A percentile compares a stretch with the other conserved stretches of the same genome.
These are phyloP conservation scores for Flaveria floridana DNA, from an alignment of 140 eudicot species.

Conservation along the genomic window DNA sequence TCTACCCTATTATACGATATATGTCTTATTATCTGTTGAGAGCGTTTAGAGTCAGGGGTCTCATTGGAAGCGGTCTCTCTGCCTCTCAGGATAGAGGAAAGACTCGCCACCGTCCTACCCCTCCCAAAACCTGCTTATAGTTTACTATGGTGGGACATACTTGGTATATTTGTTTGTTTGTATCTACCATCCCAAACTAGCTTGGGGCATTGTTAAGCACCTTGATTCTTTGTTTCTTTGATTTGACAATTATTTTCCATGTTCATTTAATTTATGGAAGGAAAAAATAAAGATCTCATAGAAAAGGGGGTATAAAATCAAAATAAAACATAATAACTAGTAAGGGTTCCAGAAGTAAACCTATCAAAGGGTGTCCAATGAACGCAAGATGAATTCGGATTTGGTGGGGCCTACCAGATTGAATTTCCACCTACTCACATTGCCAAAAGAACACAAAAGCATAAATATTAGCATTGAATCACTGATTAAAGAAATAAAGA, in stretches of 20 bases:
- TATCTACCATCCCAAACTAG: background rate
- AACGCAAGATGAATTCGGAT: constrained; percentile 92
- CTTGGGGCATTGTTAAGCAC: background rate
- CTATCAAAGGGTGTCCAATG: constrained; percentile 88
- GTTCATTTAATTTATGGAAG: background rate
- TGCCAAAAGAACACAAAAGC: constrained; percentile 19
- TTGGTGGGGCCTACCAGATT: constrained; percentile 98
- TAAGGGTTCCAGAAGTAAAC: constrained; percentile 34
- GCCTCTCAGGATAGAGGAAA: too few relatives aligned
- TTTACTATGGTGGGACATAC: too few relatives aligned
- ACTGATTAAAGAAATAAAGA: background rate
- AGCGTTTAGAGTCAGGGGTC: too few relatives aligned
- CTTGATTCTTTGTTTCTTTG: background rate
- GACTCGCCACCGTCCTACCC: too few relatives aligned
- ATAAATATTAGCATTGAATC: background rate
- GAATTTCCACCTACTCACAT: constrained; percentile 77
- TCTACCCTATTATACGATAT: too few relatives aligned
- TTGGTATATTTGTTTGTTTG: too few relatives aligned
- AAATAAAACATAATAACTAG: constrained; percentile 7
- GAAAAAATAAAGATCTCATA: background rate
- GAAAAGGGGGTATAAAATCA: constrained; percentile 2
- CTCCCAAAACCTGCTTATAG: too few relatives aligned
- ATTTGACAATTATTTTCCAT: background rate
- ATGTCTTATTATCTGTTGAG: too few relatives aligned
- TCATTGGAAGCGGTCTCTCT: too few relatives aligned